phyloP scores from a whole-genome alignment of 1,284 basidiomycete genomes.

The Puccinia hordei region DNA sequence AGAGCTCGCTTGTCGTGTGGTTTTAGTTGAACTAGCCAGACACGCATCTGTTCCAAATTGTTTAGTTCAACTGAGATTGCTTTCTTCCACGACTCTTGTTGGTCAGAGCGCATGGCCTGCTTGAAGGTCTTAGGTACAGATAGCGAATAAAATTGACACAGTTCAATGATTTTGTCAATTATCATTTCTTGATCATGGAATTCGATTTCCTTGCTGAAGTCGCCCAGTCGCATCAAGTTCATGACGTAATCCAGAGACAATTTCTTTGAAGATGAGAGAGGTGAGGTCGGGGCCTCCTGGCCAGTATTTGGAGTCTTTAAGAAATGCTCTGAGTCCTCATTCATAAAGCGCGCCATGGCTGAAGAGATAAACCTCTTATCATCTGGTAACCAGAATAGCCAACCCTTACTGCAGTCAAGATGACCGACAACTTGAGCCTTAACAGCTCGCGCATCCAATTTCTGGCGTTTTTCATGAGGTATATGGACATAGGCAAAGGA shows the following conservation, averaged over 20 bases:
- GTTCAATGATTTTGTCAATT: too few relatives aligned
- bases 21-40: not conserved
- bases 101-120: not conserved
- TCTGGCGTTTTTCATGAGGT: not conserved
- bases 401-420: too few relatives aligned
- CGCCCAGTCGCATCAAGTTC: too few relatives aligned
- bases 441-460: too few relatives aligned
- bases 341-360: not conserved
- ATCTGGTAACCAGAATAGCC: too few relatives aligned
- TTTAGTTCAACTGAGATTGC: slow-evolving; percentile 1
- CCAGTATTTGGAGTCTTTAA: not conserved
- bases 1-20: not conserved
- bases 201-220: too few relatives aligned
- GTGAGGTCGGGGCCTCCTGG: too few relatives aligned
- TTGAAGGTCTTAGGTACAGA: not conserved
- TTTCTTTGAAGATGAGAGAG: too few relatives aligned
- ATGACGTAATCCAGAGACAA: too few relatives aligned
- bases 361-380: not conserved
- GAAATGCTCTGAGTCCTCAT: not conserved
- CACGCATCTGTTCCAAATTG: slow-evolving; percentile 9
- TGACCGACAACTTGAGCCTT: too few relatives aligned
- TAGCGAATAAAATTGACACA: not conserved
- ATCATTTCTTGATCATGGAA: too few relatives aligned
- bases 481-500: slow-evolving; percentile 16
- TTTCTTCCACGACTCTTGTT: not conserved